These are phyloP conservation scores for Cercospora sojina DNA, from an alignment of 2,329 filamentous ascomycete genomes.

Conservation along the genomic window DNA sequence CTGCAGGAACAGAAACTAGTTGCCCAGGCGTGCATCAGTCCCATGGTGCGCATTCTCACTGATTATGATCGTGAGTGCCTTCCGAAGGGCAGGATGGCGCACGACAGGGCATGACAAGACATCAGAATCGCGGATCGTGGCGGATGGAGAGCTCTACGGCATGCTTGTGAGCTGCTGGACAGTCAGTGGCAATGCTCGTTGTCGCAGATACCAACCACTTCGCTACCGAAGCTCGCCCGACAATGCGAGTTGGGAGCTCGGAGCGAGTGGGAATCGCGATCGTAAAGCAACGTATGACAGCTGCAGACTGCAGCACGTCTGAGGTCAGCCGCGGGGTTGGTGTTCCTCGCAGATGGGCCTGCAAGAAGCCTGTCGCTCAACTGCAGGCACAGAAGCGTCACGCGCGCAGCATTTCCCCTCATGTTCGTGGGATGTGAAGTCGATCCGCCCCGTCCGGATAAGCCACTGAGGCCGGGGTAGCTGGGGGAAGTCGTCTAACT, in stretches of 20 bases:
- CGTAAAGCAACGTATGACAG: neutral
- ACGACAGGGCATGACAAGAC: neutral
- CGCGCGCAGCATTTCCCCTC: neutral
- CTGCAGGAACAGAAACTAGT: constrained; percentile 5
- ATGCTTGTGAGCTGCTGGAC: neutral
- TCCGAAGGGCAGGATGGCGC: neutral
- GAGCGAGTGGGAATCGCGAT: neutral
- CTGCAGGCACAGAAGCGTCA: neutral
- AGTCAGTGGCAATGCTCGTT: neutral
- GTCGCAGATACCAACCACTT: neutral
- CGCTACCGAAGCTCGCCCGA: neutral
- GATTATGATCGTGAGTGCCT: neutral
- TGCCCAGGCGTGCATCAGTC: neutral
- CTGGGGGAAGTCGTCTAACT: neutral
- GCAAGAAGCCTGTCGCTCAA: neutral
- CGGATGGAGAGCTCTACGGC: neutral
- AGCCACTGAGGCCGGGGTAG: neutral
- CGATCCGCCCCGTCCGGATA: neutral
- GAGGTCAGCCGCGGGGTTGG: neutral
- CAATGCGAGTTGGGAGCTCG: neutral
- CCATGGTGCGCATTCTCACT: neutral
- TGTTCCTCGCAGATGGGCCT: neutral
- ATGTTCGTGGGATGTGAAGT: neutral
- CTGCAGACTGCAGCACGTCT: neutral
- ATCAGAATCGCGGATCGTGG: neutral